A percentile compares a stretch with the other conserved stretches of the same genome.
Conservation (phyloP, 805 yeast genomes). For the Grigorovia humatica region DNA sequence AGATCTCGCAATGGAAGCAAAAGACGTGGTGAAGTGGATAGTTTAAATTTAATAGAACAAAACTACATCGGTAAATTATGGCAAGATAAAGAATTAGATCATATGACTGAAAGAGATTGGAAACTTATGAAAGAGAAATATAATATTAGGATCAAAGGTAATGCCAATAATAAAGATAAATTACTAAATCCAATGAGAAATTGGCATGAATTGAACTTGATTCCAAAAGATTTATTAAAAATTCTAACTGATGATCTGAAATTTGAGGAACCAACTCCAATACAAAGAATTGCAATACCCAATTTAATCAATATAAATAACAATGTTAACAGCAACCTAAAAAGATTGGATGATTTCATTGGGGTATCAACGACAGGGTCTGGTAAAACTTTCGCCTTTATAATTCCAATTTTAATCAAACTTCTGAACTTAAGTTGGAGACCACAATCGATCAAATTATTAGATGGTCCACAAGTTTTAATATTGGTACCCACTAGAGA, state of each 20-base stretch:
- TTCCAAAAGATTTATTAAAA: conserved; percentile 35
- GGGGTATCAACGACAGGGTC: conserved; percentile 97
- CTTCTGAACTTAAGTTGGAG: conserved; percentile 38
- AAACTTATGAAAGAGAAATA: conserved; percentile 72
- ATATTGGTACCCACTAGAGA: conserved; percentile 91
- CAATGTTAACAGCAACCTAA: conserved; percentile 33
- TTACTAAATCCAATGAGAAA: conserved; percentile 44
- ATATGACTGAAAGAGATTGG: conserved; percentile 85
- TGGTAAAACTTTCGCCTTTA: conserved; percentile 82
- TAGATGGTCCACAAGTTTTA: conserved; percentile 63
- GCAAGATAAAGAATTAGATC: conserved; percentile 50
- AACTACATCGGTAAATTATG: conserved; percentile 36
- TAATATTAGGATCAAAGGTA: conserved; percentile 47
- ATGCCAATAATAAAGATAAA: not conserved
- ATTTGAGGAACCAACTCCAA: conserved; percentile 71
- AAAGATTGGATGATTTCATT: not conserved
- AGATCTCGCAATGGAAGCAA: conserved; percentile 6
- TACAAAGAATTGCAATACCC: conserved; percentile 85
- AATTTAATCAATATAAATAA: conserved; percentile 37
- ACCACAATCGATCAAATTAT: conserved; percentile 33
- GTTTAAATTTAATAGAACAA: conserved; percentile 7
- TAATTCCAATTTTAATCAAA: conserved; percentile 59
- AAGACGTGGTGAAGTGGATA: not conserved
- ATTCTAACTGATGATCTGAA: conserved; percentile 32
- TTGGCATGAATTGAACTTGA: conserved; percentile 54